Conservation (phyloP, 2,329 filamentous ascomycete species). For the Pseudogymnoascus sp. region DNA sequence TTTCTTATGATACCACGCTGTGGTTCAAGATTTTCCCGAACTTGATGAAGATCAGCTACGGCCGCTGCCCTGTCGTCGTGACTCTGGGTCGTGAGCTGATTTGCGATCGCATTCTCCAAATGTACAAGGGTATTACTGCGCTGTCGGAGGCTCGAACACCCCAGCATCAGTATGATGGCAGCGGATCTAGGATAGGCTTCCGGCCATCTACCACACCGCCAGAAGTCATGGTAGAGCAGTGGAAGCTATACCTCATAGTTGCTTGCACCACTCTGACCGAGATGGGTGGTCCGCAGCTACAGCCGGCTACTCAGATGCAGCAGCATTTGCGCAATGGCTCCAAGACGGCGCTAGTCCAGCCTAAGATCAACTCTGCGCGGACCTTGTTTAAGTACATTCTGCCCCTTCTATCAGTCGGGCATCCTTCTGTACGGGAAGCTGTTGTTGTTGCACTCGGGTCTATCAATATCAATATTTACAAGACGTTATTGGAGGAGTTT, state of each 20-base stretch:
- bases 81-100: constrained; percentile 87
- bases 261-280: constrained; percentile 93
- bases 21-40: constrained; percentile 99
- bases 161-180: constrained; percentile 57
- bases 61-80: constrained; percentile 85
- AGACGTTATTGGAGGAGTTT: constrained; percentile 80
- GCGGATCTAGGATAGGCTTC: constrained; percentile 33
- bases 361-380: constrained; percentile 80
- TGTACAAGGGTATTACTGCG: constrained; percentile 77
- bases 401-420: constrained; percentile 74
- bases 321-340: constrained; percentile 82
- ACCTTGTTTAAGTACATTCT: constrained; percentile 89
- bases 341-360: constrained; percentile 60
- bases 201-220: constrained; percentile 66
- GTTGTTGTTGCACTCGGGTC: constrained; percentile 89
- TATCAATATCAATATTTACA: constrained; percentile 91
- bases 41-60: constrained; percentile 81
- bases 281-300: constrained; percentile 57
- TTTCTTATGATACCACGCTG: constrained; percentile 86
- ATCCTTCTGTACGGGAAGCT: constrained; percentile 76
- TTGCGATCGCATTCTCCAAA: constrained; percentile 84
- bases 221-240: constrained; percentile 89
- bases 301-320: constrained; percentile 50
- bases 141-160: constrained; percentile 65
- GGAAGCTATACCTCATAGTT: constrained; percentile 96